Base-by-base conservation (phyloP, 2,329 filamentous ascomycete genomes). In the Chaetothyriales sp. region DNA sequence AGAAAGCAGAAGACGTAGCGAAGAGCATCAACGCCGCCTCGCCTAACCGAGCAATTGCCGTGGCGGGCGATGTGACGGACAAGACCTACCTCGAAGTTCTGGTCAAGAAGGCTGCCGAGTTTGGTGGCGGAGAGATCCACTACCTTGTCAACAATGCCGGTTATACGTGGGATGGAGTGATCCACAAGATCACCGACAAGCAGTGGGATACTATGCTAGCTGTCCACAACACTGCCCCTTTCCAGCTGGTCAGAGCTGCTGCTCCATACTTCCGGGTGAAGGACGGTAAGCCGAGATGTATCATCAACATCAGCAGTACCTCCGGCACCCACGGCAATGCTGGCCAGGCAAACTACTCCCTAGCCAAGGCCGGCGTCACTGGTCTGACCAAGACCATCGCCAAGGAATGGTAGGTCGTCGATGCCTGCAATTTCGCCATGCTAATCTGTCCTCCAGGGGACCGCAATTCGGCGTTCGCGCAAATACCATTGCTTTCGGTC, bases 121-220 rank as follows among this genome's bases (percentile, higher is more conserved):
- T 94, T 64, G 89, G 89, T 53, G 73, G 77, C 58, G 88, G 87
- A 63, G 94, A 94, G 74, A 89, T 95, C 56, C 85, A 94, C 67
- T 85, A 92, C 65, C 83, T 94, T 52, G 85, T 94, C 54, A 94
- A 94, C 70, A 94, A 94, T 66, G 89, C 88, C 0, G 88, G 87
- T 44, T 94, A 87, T 70, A 94, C 89, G 0, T 94, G 88, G 86
- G 89, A 95, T 67, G 89, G 84, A 5, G 87, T 94, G 43, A 88
- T 94, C 59, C 86, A 94, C 75, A 94, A 92, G 70, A 75, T 77
- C 19, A 59, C 53, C 10, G 56, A 58, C 50, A 62, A 62, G 50
- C 59, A 61, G 37, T 60, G 58, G 55, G 84, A 92, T 56, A 89
- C 84, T 48, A 94, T 95, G 66, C 71, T 94, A 28, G 80, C 83